Evolutionary conservation across 768 basidiomycete genomes (phyloP), one percentile per base, ranked within the genome.

Genomic region (Multifurca ochricompacta): DNA sequence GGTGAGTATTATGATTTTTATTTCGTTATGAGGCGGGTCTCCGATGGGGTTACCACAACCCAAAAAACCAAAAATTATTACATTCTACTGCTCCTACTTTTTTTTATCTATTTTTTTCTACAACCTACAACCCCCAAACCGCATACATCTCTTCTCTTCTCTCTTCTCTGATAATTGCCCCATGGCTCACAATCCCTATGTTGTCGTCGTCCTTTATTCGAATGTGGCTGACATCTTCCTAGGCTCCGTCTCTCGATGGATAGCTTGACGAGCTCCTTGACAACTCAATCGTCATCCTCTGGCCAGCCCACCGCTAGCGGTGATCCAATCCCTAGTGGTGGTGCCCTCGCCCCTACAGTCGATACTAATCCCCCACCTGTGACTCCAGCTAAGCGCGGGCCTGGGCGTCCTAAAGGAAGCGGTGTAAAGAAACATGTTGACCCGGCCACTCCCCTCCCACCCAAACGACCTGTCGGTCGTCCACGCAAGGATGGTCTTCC

Each of bases 401-500:
- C 86, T 10, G 87, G 87, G 2, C 74, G 87, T 30, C 87, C 87
- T 5, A 87, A 87, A 65, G 87, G 87, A 32, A 87, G 84, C 63
- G 85, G 83, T 11, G 87, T 85, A 71, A 90, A 89, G 65, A 67
- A 70, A 32, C 68, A 72, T 27, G 62, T 69, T 31, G 62, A 68
- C 10, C 58, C 70, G 19, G 64, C 64, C 19, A 53, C 67, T 0
- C 71, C 75, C 2, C 73, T 78, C 25, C 85, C 85, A 68, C 68
- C 80, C 49, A 89, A 87, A 67, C 74, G 88, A 41, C 88, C 88
- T 14, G 87, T 90, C 2, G 88, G 88, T 1, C 74, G 88, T 13
- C 88, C 88, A 3, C 71, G 88, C 61, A 88, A 90, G 67, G 87
- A 90, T 61, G 88, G 88, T 0, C 76, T 87, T 34, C 87, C 87